Base-by-base conservation (phyloP, 2,329 filamentous ascomycete genomes). In the Pyricularia sp. region DNA sequence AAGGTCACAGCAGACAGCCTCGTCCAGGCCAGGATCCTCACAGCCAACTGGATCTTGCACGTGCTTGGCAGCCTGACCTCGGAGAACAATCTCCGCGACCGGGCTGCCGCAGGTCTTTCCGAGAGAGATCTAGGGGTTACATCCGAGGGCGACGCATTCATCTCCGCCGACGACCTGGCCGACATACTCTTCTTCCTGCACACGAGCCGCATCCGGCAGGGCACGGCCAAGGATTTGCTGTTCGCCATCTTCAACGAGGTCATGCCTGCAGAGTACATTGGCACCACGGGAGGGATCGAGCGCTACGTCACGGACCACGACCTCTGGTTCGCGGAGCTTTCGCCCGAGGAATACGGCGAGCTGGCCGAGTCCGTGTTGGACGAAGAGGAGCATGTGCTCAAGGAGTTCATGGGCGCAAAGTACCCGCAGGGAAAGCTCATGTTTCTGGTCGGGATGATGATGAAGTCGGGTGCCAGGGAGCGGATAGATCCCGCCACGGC, bases 21-120 rank as follows among this genome's bases (percentile, higher is more conserved):
- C 3, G 1, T 63, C 14, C 58, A 84, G 11, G 78, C 23, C 9
- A 64, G 72, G 33, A 30, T 80, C 4, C 77, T 88, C 4, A 83
- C 82, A 4, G 83, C 83, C 2, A 90, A 90, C 74, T 90, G 87
- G 91, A 88, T 92, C 64, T 82, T 93, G 33, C 91, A 94, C 74
- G 91, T 93, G 74, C 83, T 93, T 2, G 91, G 91, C 9, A 88
- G 89, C 1, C 79, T 93, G 12, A 88, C 86, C 14, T 83, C 86
- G 1, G 85, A 86, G 5, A 73, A 76, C 17, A 78, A 75, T 64
- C 72, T 74, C 23, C 66, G 33, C 42, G 36, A 25, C 26, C n/a
- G 66, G 25, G 66, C 23, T 23, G 66, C 50, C 2, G 64, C 10
- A 1, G 66, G 66, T 10, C 20, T 63, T 50, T 23, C 23, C 11